Evolutionary conservation across 2,329 filamentous ascomycete genomes (phyloP).

Genomic region (Geosmithia morbida): DNA sequence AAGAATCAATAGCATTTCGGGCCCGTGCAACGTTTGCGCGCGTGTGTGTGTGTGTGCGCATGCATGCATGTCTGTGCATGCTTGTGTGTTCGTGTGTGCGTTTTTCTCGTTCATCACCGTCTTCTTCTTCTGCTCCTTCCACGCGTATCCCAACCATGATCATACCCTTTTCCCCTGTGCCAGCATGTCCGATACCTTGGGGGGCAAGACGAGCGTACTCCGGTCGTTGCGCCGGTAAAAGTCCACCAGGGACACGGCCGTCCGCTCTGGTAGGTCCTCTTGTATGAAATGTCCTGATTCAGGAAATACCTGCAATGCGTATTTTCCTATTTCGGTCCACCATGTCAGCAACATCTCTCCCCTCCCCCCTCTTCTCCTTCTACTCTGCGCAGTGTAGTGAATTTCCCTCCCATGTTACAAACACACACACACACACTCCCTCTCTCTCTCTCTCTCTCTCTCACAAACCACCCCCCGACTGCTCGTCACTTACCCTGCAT

Average conservation of each 20-base stretch:
- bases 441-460: neutral
- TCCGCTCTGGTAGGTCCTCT: constrained; percentile 86
- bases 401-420: neutral
- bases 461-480: neutral
- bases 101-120: no score
- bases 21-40: neutral
- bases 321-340: constrained; percentile 56
- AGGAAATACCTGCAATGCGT: constrained; percentile 86
- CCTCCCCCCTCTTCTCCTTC: no score
- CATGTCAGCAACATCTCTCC: no score
- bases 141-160: neutral
- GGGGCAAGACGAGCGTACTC: constrained; percentile 70
- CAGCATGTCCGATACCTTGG: constrained; percentile 71
- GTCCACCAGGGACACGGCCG: constrained; percentile 70
- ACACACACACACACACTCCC: no score
- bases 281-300: constrained; percentile 95
- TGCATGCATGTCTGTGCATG: no score
- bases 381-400: no score
- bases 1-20: no score
- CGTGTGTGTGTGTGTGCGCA: no score
- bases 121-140: no score
- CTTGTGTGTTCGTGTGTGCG: no score
- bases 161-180: constrained; percentile 44
- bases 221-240: constrained; percentile 89
- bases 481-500: constrained; percentile 60